phyloP scores from a whole-genome alignment of 768 basidiomycete species.

The Kwoniella dendrophila region DNA sequence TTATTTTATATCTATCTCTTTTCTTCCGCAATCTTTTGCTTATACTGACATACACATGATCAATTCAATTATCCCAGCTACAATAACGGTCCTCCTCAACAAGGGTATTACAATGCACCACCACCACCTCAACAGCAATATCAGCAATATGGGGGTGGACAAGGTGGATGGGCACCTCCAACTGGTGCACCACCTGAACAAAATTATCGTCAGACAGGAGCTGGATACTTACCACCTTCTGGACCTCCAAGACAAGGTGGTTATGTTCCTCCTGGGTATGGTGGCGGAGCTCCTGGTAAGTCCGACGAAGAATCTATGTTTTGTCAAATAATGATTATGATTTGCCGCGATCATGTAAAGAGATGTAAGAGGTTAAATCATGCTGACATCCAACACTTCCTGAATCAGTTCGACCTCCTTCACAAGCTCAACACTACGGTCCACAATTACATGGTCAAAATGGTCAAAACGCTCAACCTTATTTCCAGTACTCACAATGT shows the following conservation, averaged over 20 bases:
- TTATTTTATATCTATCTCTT: background rate
- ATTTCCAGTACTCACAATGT: constrained; percentile 87
- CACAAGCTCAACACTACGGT: constrained; percentile 66
- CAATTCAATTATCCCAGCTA: constrained; percentile 9
- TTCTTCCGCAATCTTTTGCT: background rate
- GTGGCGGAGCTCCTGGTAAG: constrained; percentile 22
- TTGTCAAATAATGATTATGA: too few species aligned
- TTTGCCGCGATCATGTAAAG: too few species aligned
- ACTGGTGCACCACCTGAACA: constrained; percentile 28
- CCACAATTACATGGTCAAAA: constrained; percentile 60
- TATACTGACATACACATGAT: background rate
- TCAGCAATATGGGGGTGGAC: constrained; percentile 6
- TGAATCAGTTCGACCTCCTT: constrained; percentile 56
- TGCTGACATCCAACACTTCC: background rate
- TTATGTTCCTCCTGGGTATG: constrained; percentile 23
- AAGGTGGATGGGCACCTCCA: constrained; percentile 18
- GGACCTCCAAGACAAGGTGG: constrained; percentile 12
- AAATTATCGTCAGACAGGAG: constrained; percentile 32
- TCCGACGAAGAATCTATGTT: too few species aligned
- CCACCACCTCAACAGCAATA: constrained; percentile 28
- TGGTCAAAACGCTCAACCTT: constrained; percentile 61
- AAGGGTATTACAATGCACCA: constrained; percentile 21
- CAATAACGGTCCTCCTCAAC: constrained; percentile 5
- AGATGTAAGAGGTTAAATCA: too few species aligned
- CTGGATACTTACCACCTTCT: constrained; percentile 28